Base-by-base conservation (phyloP, 495 filamentous ascomycete species). In the Aspergillus bertholletiae region DNA sequence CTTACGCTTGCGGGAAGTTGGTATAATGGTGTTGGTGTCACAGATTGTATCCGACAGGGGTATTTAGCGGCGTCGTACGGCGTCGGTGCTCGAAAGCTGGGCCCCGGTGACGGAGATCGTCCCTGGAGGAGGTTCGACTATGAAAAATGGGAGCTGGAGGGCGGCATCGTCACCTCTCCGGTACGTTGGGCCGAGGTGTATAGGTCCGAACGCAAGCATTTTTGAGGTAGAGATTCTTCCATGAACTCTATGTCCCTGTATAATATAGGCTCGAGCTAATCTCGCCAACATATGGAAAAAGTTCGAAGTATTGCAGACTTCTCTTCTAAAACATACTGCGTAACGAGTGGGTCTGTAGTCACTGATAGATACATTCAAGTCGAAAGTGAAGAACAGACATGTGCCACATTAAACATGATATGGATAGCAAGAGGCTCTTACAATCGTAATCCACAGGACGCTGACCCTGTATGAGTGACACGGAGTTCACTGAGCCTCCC, bases 1-100 rank as follows among this genome's bases (percentile, higher is more conserved):
- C 70, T 98, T 17, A 75, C 80, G 26, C 86, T 97, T 12, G 90
- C 88, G 0, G 95, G 94, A 6, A 86, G 79, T 51, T 92, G 87
- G 71, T 96, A 92, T 72, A 73, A 56, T 18, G 75, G 76, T 2
- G 76, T 86, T 2, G 81, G 87, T 15, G 74, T 89, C 32, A 84
- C 84, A 55, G 87, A 88, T 67, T 88, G 86, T 68, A 63, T 89
- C 27, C 64, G 64, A 22, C 72, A 75, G 60, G 75, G 57, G 15
- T 68, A 73, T 53, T 24, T 78, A 21, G 68, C 75, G 21, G 58
- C 68, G 17, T 55, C 64, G 0, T 69, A 61, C 51, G 71, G 74
- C 0, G 58, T 70, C 23, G 73, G 71, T 12, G 59, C 58, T 7
- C 28, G 60, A 56, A 70, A 65, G 34, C 50, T 81, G 34, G 51